Evolutionary conservation across 2,329 filamentous ascomycete genomes (phyloP).

Genomic region (Colletotrichum tofieldiae): DNA sequence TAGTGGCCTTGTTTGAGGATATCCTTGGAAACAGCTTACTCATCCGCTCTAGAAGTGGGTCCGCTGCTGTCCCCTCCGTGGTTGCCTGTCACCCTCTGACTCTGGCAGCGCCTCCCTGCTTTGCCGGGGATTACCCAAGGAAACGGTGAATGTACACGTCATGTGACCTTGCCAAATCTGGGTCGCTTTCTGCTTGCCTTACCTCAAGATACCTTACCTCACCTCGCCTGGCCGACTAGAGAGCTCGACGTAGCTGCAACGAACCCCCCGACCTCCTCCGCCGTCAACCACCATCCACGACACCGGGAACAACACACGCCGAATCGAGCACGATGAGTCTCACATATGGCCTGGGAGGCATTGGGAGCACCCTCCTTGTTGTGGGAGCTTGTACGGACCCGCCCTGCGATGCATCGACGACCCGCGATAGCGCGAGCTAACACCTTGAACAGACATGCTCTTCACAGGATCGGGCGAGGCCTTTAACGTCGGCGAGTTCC

Average conservation of each 20-base stretch:
- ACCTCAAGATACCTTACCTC: constrained; percentile 40
- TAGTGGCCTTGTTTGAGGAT: constrained; percentile 43
- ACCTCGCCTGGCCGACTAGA: constrained; percentile 23
- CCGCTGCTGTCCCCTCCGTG: neutral
- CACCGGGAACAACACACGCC: constrained; percentile 43
- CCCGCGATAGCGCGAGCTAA: constrained; percentile 35
- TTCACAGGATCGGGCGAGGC: constrained; percentile 96
- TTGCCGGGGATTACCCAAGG: constrained; percentile 29
- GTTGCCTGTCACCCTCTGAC: constrained; percentile 19
- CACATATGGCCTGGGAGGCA: constrained; percentile 78
- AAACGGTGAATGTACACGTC: constrained; percentile 44
- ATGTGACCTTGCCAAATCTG: constrained; percentile 56
- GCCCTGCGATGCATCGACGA: constrained; percentile 30
- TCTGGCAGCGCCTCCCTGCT: neutral
- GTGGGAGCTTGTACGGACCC: constrained; percentile 82
- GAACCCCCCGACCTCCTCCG: constrained; percentile 33
- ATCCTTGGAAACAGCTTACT: constrained; percentile 47
- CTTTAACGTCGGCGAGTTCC: constrained; percentile 97
- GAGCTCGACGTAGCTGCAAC: constrained; percentile 45
- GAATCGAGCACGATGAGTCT: constrained; percentile 75
- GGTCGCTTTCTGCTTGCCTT: constrained; percentile 28
- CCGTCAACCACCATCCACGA: constrained; percentile 37
- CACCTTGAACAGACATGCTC: constrained; percentile 85
- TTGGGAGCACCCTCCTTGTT: constrained; percentile 77
- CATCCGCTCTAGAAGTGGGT: constrained; percentile 42